Conservation (phyloP, 148 eudicot species). For the Rhododendron molle region DNA sequence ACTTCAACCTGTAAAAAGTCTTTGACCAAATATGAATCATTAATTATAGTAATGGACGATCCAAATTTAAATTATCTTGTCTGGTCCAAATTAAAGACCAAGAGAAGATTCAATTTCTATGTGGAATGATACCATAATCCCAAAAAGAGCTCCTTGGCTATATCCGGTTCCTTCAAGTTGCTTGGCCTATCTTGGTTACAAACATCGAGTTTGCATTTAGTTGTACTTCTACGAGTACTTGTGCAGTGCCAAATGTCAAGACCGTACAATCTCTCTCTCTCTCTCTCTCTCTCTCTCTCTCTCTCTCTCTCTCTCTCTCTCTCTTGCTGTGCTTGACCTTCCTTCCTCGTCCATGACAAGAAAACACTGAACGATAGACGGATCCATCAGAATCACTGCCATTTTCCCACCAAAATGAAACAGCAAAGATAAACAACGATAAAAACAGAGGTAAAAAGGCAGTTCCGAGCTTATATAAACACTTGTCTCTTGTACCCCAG, state of each 20-base stretch:
- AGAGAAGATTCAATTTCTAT: not conserved
- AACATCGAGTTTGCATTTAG: not conserved
- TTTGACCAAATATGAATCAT: no score
- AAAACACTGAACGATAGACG: slow-evolving; percentile 65
- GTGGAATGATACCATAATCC: not conserved
- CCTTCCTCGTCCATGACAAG: slow-evolving; percentile 52
- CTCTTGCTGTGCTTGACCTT: slow-evolving; percentile 9
- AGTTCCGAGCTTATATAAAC: slow-evolving; percentile 32
- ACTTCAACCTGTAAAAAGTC: no score
- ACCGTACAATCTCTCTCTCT: no score
- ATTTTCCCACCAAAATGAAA: slow-evolving; percentile 4
- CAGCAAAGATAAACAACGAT: not conserved
- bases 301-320: not conserved
- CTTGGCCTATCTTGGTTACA: not conserved
- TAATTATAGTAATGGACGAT: no score
- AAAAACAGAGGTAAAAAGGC: not conserved
- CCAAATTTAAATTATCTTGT: no score
- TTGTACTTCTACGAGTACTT: no score
- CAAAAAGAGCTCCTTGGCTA: not conserved
- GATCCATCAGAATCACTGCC: slow-evolving; percentile 33
- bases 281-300: not conserved
- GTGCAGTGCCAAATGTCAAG: not conserved
- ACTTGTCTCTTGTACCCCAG: slow-evolving; percentile 10
- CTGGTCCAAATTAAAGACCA: no score
- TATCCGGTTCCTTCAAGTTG: not conserved